Base-by-base conservation (phyloP, 495 filamentous ascomycete species). In the Penicillium paradoxum region DNA sequence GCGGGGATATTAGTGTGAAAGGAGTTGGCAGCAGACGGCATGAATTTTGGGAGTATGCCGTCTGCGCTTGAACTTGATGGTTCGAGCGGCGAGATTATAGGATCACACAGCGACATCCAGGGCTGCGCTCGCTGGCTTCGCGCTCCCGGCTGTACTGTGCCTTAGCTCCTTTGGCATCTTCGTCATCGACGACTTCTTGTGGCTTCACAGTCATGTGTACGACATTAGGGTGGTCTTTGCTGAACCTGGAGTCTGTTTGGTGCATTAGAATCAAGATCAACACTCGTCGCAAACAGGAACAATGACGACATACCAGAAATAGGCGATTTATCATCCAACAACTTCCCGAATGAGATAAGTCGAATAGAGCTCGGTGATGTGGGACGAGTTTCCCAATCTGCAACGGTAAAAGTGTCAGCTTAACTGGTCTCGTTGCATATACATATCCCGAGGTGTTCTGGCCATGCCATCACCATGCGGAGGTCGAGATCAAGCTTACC, bases 171-270 rank as follows among this genome's bases (percentile, higher is more conserved):
- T 91, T 91, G 32, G 82, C 82, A 54, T 95, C 91, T 65, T 91
- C 90, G 63, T 96, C 91, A 54, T 96, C 90, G 51, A 91, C 79
- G 53, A 93, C 75, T 55, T 96, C 91, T 68, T 90, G 86, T 2
- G 91, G 91, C 60, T 88, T 87, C 49, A 96, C 80, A 18, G 89
- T 93, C 91, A 96, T 95, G 72, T 96, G 91, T 13, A 96, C 83
- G 45, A 95, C 89, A 59, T 95, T 95, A 6, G 77, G 75, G 21
- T 87, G 75, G 43, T 85, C 87, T 22, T 75, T 68, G 53, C 78
- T 86, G 62, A 96, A 91, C 42, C 81, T 83, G 60, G 87, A 92
- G 45, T 95, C 91, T 96, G 60, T 15, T 48, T 14, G 3, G 17
- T 29, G 15, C 45, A 53, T 55, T 34, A 63, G 58, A 11, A 29